Conservation (phyloP, 2,329 filamentous ascomycete genomes). For the Fusarium verrucosum region DNA sequence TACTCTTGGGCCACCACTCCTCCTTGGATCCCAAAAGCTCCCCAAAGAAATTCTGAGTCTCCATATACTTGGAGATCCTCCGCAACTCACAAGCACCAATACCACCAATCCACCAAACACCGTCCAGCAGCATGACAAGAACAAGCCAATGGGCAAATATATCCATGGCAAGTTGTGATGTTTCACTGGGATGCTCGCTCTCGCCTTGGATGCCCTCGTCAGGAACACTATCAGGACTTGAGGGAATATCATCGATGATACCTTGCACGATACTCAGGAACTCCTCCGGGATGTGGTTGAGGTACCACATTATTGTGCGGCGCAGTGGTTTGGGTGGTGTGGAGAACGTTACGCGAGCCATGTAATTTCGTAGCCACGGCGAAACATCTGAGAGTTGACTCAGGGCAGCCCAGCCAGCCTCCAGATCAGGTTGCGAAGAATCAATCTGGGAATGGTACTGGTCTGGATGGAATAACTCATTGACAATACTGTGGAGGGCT, state of each 20-base stretch:
- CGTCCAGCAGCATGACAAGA: constrained; percentile 50
- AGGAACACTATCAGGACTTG: not conserved
- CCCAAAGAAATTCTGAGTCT: constrained; percentile 14
- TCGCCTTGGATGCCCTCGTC: not conserved
- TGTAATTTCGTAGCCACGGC: constrained; percentile 30
- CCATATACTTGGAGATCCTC: constrained; percentile 37
- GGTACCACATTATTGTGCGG: constrained; percentile 52
- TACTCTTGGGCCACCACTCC: constrained; percentile 51
- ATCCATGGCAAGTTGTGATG: constrained; percentile 46
- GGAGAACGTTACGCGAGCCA: constrained; percentile 40
- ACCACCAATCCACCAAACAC: constrained; percentile 53
- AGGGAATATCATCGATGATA: constrained; percentile 39
- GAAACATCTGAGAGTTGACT: constrained; percentile 22
- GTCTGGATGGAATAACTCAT: constrained; percentile 3
- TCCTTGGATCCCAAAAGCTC: not conserved
- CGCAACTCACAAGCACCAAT: constrained; percentile 50
- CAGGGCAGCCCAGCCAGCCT: not conserved
- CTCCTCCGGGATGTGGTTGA: constrained; percentile 50
- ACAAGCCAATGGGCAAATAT: constrained; percentile 54
- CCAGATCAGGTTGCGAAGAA: not conserved
- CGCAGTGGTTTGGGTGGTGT: constrained; percentile 46
- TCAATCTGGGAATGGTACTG: not conserved
- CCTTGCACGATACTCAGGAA: constrained; percentile 50
- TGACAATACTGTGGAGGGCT: constrained; percentile 16
- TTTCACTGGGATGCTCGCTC: not conserved